Percentiles rank a stretch among this genome's conserved stretches.
Evolutionary conservation across 2,329 filamentous ascomycete genomes (phyloP).

Genomic region (Capronia americana): DNA sequence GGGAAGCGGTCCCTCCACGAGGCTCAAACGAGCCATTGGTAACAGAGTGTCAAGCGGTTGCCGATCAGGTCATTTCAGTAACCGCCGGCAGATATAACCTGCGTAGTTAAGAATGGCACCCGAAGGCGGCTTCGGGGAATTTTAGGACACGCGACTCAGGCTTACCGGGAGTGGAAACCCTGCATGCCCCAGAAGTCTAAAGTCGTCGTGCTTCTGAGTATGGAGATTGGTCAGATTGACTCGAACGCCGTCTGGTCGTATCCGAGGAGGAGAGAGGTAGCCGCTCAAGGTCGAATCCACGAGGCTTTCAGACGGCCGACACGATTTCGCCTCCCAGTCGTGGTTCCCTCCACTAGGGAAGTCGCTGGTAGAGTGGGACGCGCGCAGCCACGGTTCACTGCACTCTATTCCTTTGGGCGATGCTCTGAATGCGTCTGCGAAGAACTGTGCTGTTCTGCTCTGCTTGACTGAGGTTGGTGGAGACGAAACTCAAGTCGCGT

Average conservation of each 20-base stretch:
- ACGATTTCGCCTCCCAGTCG: constrained; percentile 1
- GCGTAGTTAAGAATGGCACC: constrained; percentile 6
- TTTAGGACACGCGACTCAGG: constrained; percentile 17
- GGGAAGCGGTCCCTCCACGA: constrained; percentile 21
- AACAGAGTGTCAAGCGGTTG: constrained; percentile 24
- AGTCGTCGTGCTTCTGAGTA: neutral
- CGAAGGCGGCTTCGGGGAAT: constrained; percentile 21
- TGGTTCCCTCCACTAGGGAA: neutral
- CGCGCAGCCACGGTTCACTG: neutral
- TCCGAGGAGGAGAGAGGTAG: neutral
- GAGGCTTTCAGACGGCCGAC: constrained; percentile 6
- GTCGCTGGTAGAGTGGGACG: neutral
- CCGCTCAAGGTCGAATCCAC: constrained; percentile 13
- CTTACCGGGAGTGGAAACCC: constrained; percentile 20
- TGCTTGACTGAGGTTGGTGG: constrained; percentile 21
- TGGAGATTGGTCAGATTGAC: constrained; percentile 15
- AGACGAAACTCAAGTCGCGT: constrained; percentile 17
- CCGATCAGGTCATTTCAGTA: constrained; percentile 33
- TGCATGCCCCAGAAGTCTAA: constrained; percentile 23
- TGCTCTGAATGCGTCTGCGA: neutral
- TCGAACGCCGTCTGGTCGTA: constrained; percentile 2
- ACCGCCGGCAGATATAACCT: constrained; percentile 30
- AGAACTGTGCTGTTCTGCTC: neutral
- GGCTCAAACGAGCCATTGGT: constrained; percentile 29
- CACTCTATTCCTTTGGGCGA: neutral